These are phyloP conservation scores for Auriscalpium microsporum DNA, from an alignment of 768 basidiomycete species.

Conservation along the genomic window DNA sequence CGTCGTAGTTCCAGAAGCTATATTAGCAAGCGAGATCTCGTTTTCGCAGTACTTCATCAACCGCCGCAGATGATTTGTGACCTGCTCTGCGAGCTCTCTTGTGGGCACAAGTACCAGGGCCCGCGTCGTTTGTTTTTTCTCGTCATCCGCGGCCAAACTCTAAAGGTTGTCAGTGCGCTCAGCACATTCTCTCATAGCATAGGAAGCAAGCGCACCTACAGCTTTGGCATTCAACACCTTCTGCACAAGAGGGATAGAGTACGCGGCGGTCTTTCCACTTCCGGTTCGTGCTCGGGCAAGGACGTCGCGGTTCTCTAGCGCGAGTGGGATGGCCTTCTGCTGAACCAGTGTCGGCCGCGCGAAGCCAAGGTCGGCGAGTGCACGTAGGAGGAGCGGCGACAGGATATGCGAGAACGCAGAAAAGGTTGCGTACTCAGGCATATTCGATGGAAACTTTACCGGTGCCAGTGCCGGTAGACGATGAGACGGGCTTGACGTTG, in stretches of 20 bases:
- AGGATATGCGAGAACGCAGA: constrained; percentile 64
- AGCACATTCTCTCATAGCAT: neutral
- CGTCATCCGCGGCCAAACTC: constrained; percentile 11
- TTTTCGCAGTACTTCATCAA: constrained; percentile 74
- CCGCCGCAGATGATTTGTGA: constrained; percentile 54
- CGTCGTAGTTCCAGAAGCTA: constrained; percentile 60
- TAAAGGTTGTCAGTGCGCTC: neutral
- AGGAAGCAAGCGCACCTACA: constrained; percentile 13
- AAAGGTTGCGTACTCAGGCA: constrained; percentile 22
- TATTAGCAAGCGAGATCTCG: constrained; percentile 62
- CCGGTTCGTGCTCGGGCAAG: constrained; percentile 92
- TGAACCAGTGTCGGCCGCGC: constrained; percentile 90
- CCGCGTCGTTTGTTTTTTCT: constrained; percentile 48
- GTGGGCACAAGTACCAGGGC: constrained; percentile 84
- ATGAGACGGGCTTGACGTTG: neutral
- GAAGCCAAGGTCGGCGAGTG: constrained; percentile 86
- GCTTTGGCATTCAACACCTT: constrained; percentile 75
- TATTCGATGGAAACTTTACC: neutral
- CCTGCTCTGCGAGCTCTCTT: constrained; percentile 88
- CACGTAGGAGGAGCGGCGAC: constrained; percentile 77
- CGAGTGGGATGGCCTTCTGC: constrained; percentile 83
- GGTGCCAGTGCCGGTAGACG: too few species aligned
- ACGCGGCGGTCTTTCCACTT: constrained; percentile 95
- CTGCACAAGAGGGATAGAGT: constrained; percentile 85
- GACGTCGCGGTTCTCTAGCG: constrained; percentile 83